A percentile compares a stretch with the other conserved stretches of the same genome.
phyloP scores from a whole-genome alignment of 306 rosid genomes.

The Dalbergia cochinchinensis region DNA sequence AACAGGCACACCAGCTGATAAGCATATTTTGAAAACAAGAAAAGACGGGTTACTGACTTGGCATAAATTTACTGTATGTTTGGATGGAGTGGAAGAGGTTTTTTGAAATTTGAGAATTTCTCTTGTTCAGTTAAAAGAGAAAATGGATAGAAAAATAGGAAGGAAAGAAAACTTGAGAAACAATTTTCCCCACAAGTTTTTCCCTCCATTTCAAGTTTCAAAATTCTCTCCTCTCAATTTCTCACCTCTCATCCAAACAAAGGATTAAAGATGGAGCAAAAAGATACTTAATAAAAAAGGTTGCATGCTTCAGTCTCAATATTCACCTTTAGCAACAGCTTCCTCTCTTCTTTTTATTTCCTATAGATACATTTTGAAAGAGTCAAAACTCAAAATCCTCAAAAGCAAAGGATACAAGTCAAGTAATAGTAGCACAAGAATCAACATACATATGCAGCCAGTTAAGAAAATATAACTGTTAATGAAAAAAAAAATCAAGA shows the following conservation, averaged over 20 bases:
- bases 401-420: slow-evolving; percentile 30
- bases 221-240: slow-evolving; percentile 8
- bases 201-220: slow-evolving; percentile 18
- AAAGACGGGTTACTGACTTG: slow-evolving; percentile 35
- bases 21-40: slow-evolving; percentile 34
- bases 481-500: slow-evolving; percentile 26
- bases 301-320: slow-evolving; percentile 18
- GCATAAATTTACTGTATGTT: slow-evolving; percentile 18
- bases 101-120: not conserved
- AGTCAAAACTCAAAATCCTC: slow-evolving; percentile 45
- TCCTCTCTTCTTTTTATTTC: slow-evolving; percentile 92
- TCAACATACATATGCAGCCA: slow-evolving; percentile 17
- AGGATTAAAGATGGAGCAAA: not conserved
- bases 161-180: slow-evolving; percentile 9
- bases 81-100: slow-evolving; percentile 2
- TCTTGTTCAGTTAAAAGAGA: not conserved
- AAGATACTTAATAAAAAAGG: slow-evolving; percentile 27
- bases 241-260: slow-evolving; percentile 15
- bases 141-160: not conserved
- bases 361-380: slow-evolving; percentile 55
- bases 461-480: slow-evolving; percentile 32
- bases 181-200: slow-evolving; percentile 7
- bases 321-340: slow-evolving; percentile 73
- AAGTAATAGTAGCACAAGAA: slow-evolving; percentile 35
- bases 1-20: slow-evolving; percentile 75